Percentiles rank a stretch among this genome's conserved stretches.
phyloP scores from a whole-genome alignment of 208 protist genomes.

The Strigomonas galati region DNA sequence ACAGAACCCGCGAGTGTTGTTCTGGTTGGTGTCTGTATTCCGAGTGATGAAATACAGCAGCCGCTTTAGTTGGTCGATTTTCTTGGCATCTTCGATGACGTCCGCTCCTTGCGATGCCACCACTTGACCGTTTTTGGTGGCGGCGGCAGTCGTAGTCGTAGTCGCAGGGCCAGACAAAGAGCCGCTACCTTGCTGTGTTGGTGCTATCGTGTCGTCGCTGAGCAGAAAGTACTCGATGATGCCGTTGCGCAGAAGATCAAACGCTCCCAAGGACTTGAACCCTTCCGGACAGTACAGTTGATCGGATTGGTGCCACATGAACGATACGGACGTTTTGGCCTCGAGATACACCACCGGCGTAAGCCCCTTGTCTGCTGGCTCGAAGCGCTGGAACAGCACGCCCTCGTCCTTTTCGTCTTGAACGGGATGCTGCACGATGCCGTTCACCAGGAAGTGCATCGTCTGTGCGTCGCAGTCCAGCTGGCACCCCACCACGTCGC shows the following conservation, averaged over 20 bases:
- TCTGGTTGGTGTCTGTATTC: slow-evolving; percentile 6
- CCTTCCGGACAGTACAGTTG: slow-evolving; percentile 45
- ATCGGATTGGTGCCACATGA: slow-evolving; percentile 57
- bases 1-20: not conserved
- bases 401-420: slow-evolving; percentile 30
- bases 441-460: slow-evolving; percentile 83
- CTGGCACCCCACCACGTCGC: slow-evolving; percentile 85
- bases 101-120: too few species aligned
- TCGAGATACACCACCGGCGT: slow-evolving; percentile 42
- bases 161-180: too few species aligned
- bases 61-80: not conserved
- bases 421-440: slow-evolving; percentile 29
- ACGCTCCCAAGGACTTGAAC: slow-evolving; percentile 43
- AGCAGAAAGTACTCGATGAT: slow-evolving; percentile 31
- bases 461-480: slow-evolving; percentile 77
- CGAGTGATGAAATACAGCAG: not conserved
- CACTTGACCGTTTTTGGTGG: not conserved
- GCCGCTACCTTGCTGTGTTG: too few species aligned
- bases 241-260: slow-evolving; percentile 20
- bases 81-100: not conserved
- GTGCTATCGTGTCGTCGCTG: not conserved
- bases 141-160: too few species aligned
- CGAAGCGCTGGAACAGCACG: slow-evolving; percentile 26
- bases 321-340: slow-evolving; percentile 39
- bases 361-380: slow-evolving; percentile 17